A percentile compares a stretch with the other conserved stretches of the same genome.
Conservation (phyloP, 208 protist genomes). For the Acanthamoeba lenticulata region DNA sequence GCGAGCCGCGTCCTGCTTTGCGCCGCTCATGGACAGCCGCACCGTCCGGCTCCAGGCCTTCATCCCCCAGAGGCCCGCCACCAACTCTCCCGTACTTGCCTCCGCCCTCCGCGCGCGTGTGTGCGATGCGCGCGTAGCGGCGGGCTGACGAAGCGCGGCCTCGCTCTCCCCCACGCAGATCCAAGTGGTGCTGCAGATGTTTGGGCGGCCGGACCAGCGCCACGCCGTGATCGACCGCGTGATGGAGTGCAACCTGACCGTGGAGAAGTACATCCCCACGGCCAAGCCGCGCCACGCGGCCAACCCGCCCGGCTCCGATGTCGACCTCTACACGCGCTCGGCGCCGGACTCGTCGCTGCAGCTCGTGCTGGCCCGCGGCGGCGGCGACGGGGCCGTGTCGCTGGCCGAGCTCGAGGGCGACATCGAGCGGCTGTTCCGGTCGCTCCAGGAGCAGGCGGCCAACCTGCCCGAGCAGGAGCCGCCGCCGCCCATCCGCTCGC, state of each 20-base stretch:
- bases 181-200: constrained; percentile 20
- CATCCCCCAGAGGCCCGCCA: not conserved
- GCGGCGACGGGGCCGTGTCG: not conserved
- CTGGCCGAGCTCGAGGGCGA: constrained; percentile 18
- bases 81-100: not conserved
- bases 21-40: not conserved
- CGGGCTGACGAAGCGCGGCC: too few species aligned
- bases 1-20: not conserved
- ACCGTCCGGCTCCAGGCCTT: not conserved
- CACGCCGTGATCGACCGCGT: not conserved
- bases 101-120: not conserved
- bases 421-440: constrained; percentile 35
- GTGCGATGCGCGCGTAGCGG: too few species aligned
- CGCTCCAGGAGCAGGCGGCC: not conserved
- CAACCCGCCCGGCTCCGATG: not conserved
- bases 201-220: not conserved
- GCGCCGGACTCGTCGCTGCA: too few species aligned
- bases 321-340: not conserved
- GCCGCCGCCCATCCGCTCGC: not conserved
- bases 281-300: too few species aligned
- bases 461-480: constrained; percentile 40
- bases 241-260: not conserved
- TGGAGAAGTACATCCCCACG: constrained; percentile 27
- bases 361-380: not conserved
- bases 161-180: not conserved